phyloP scores from a whole-genome alignment of 2,329 filamentous ascomycete genomes.

The Alternaria incomplexa region DNA sequence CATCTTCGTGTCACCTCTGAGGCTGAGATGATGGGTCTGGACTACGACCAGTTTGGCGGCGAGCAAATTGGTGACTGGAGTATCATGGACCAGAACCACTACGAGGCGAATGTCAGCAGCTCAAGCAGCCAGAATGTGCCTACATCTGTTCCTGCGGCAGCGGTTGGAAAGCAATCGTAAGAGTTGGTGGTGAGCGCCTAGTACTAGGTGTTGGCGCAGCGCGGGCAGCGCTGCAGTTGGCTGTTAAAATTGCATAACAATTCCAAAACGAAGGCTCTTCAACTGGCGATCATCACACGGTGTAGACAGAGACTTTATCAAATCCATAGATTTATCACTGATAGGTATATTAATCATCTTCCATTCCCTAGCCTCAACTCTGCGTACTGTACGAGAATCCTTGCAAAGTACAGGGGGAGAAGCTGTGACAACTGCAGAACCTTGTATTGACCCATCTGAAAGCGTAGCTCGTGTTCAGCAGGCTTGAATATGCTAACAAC shows the following conservation, averaged over 20 bases:
- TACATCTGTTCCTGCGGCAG: background rate
- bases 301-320: background rate
- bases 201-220: background rate
- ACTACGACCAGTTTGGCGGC: constrained; percentile 63
- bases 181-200: background rate
- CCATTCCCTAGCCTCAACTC: background rate
- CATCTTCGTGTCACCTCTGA: constrained; percentile 62
- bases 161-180: constrained; percentile 15
- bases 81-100: constrained; percentile 41
- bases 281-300: background rate
- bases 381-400: background rate
- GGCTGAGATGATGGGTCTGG: constrained; percentile 61
- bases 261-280: background rate
- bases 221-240: background rate
- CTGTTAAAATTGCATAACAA: background rate
- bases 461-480: background rate
- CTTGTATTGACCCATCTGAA: background rate
- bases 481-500: background rate
- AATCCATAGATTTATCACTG: background rate
- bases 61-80: constrained; percentile 63
- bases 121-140: constrained; percentile 31
- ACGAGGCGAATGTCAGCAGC: constrained; percentile 25
- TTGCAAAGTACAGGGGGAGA: background rate
- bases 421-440: background rate
- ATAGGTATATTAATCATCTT: background rate